Base-by-base conservation (phyloP, 2,329 filamentous ascomycete species). In the Chrysoporthe puriensis region DNA sequence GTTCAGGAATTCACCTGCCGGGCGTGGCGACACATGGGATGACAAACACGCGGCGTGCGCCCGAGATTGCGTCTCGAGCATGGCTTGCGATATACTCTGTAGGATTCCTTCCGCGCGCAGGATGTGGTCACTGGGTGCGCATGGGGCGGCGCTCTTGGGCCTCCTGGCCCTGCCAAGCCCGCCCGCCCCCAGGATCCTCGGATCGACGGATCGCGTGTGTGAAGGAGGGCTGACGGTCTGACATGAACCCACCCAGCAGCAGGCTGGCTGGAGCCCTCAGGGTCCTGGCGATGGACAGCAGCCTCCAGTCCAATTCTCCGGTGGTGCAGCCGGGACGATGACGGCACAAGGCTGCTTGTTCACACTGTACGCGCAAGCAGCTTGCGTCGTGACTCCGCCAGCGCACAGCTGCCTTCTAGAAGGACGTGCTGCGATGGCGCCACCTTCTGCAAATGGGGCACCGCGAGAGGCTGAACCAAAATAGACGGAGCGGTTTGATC, bases 41-140 rank as follows among this genome's bases (percentile, higher is more conserved):
- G 26, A 26, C 26, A 26, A 26, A 26, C 26, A 21, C 50, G 21
- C 50, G n/a, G 21, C 34, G 40, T 11, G 21, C 34, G 21, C 40
- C 36, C 34, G 16, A 21, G 36, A 21, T 21, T 40, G 36, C 34
- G 11, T 54, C 16, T 52, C 14, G 50, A 54, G 16, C 40, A 13
- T n/a, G 57, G 40, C n/a, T 21, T 40, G 34, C 14, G 40, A 60
- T 42, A 26, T 43, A 26, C 26, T 26, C 26, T 26, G 26, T 26
- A 60, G 57, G 57, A 42, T 60, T 60, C 57, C 44, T 40, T n/a
- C 44, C 40, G 57, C 57, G 44, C 44, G 57, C 57, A 44, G n/a
- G 11, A 60, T 21, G n/a, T 60, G 57, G 36, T 60, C 57, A 60
- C 57, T 43, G 40, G 57, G 14, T 26, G 21, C 40, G 57, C 57